A percentile compares a stretch with the other conserved stretches of the same genome.
Evolutionary conservation across 345 rosid species (phyloP).

Genomic region (Mercurialis annua): DNA sequence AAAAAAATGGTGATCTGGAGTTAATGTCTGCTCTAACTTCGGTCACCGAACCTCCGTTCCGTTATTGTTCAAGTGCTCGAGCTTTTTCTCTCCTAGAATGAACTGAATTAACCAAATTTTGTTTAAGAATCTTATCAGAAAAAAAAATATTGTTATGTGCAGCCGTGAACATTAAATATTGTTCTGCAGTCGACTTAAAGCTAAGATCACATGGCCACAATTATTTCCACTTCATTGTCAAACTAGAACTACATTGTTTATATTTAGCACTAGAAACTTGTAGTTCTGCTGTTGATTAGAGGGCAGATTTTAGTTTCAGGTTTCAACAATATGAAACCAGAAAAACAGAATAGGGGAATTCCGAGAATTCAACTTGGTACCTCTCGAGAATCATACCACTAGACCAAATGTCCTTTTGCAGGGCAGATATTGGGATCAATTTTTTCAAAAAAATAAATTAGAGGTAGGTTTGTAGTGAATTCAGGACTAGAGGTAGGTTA

Average conservation of each 20-base stretch:
- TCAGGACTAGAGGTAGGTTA: too few relatives aligned
- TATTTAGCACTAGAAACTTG: neutral
- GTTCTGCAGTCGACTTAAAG: conserved; percentile 3
- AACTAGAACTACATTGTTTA: neutral
- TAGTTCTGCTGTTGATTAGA: neutral
- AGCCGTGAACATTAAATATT: neutral
- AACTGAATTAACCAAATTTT: neutral
- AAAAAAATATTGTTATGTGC: neutral
- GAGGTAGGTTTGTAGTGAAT: too few relatives aligned
- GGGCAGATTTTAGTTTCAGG: neutral
- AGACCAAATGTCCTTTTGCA: too few relatives aligned
- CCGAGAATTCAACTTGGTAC: conserved; percentile 82
- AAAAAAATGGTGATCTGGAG: neutral
- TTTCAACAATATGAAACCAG: too few relatives aligned
- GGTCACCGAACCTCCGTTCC: neutral
- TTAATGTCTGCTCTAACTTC: neutral
- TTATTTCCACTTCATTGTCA: neutral
- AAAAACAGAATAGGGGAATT: conserved; percentile 37
- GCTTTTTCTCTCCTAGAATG: neutral
- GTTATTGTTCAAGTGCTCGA: neutral
- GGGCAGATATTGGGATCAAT: too few relatives aligned
- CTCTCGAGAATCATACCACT: too few relatives aligned
- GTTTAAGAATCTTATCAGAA: neutral
- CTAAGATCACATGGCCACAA: neutral
- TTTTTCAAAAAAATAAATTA: too few relatives aligned